Conservation (phyloP, 345 rosid genomes). For the Arabis hirsuta region DNA sequence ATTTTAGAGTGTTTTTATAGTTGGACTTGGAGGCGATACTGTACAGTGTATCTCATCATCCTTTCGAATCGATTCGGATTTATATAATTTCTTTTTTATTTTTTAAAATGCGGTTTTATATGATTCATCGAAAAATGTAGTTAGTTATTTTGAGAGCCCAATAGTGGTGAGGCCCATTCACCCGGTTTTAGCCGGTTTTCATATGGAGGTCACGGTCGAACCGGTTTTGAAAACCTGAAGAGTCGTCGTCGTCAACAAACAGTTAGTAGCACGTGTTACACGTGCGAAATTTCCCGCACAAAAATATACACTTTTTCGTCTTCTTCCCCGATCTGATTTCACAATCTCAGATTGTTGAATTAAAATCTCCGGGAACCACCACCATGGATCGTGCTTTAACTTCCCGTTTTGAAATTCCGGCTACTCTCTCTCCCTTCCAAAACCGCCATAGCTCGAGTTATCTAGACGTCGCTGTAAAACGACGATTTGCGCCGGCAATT, state of each 20-base stretch:
- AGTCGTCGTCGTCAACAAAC: too few relatives aligned
- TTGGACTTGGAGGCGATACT: constrained; percentile 1
- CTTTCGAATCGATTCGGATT: constrained; percentile 2
- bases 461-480: background rate
- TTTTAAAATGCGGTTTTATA: background rate
- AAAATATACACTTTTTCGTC: constrained; percentile 26
- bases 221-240: constrained; percentile 9
- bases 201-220: background rate
- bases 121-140: background rate
- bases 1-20: constrained; percentile 19
- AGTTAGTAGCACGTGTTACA: constrained; percentile 26
- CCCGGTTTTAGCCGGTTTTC: too few relatives aligned
- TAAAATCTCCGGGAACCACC: constrained; percentile 10
- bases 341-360: constrained; percentile 9
- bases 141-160: constrained; percentile 1
- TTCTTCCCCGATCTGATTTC: constrained; percentile 11
- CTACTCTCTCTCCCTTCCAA: constrained; percentile 16
- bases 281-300: constrained; percentile 44
- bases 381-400: constrained; percentile 38
- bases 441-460: constrained; percentile 7
- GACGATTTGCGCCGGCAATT: constrained; percentile 10
- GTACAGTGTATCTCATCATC: constrained; percentile 11
- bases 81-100: background rate
- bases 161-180: constrained; percentile 1
- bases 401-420: constrained; percentile 27